Evolutionary conservation across 2,329 filamentous ascomycete species (phyloP).

Genomic region (Aureobasidium mangrovei): DNA sequence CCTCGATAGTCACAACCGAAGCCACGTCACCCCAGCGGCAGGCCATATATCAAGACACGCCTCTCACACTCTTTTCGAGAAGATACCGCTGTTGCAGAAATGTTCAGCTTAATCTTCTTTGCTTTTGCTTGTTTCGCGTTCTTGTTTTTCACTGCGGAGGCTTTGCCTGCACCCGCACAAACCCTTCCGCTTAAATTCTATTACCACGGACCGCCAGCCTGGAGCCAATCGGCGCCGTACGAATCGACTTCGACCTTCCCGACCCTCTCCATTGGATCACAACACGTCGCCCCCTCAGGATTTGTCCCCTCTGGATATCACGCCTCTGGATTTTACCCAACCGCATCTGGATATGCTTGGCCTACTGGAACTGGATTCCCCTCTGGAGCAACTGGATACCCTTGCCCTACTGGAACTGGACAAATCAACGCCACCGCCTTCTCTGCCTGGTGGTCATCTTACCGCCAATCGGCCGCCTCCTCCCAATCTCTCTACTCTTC

Average conservation of each 20-base stretch:
- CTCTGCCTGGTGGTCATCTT: constrained; percentile 8
- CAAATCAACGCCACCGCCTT: constrained; percentile 2
- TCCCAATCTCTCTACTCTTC: constrained; percentile 11
- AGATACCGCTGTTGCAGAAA: constrained; percentile 12
- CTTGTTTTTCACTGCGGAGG: constrained; percentile 6
- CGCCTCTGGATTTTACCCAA: constrained; percentile 11
- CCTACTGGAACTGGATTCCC: constrained; percentile 15
- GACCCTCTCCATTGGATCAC: constrained; percentile 2
- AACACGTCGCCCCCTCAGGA: constrained; percentile 8
- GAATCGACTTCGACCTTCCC: constrained; percentile 13
- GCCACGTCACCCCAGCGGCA: constrained; percentile 1
- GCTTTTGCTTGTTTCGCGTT: constrained; percentile 13
- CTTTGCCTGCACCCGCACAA: constrained; percentile 13
- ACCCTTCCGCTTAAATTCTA: constrained; percentile 5
- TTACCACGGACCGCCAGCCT: constrained; percentile 9
- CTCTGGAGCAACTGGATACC: constrained; percentile 12
- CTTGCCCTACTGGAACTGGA: constrained; percentile 13
- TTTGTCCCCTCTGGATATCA: constrained; percentile 10
- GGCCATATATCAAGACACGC: constrained; percentile 5
- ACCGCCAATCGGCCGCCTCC: constrained; percentile 3
- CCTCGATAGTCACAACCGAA: constrained; percentile 10
- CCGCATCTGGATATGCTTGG: constrained; percentile 15
- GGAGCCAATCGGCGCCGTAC: constrained; percentile 10
- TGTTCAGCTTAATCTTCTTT: constrained; percentile 13
- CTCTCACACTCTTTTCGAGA: not conserved